Evolutionary conservation across 805 yeast species (phyloP).

Genomic region (Wickerhamiella parazyma): DNA sequence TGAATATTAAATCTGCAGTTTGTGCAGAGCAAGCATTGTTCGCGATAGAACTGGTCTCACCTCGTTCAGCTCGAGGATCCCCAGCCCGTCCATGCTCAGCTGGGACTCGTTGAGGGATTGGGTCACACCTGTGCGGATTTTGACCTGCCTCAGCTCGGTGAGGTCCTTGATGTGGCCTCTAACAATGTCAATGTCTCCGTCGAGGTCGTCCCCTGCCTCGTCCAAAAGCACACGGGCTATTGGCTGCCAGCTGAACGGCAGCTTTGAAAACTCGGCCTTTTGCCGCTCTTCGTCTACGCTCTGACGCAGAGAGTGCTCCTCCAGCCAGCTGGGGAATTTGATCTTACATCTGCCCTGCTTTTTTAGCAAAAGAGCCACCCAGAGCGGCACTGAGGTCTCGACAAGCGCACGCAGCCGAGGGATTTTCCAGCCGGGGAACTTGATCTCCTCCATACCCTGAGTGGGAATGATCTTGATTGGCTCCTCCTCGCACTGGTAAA

Average conservation of each 20-base stretch:
- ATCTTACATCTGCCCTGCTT: conserved; percentile 77
- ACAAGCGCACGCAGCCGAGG: conserved; percentile 56
- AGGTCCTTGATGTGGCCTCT: conserved; percentile 67
- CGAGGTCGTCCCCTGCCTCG: conserved; percentile 65
- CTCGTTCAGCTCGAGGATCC: conserved; percentile 77
- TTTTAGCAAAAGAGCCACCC: conserved; percentile 77
- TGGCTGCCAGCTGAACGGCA: conserved; percentile 89
- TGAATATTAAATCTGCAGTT: conserved; percentile 27
- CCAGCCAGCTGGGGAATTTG: conserved; percentile 78
- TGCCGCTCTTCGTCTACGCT: conserved; percentile 55
- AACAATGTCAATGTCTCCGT: conserved; percentile 57
- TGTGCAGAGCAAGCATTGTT: conserved; percentile 67
- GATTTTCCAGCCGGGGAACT: conserved; percentile 46
- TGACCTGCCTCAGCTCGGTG: conserved; percentile 67
- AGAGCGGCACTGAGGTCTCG: conserved; percentile 58
- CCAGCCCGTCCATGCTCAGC: conserved; percentile 68
- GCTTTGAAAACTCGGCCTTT: conserved; percentile 37
- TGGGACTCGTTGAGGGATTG: conserved; percentile 64
- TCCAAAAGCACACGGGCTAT: conserved; percentile 53
- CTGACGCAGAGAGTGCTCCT: conserved; percentile 36
- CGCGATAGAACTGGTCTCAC: conserved; percentile 66
- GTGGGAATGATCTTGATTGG: conserved; percentile 63
- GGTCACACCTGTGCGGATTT: conserved; percentile 65
- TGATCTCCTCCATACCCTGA: conserved; percentile 50
- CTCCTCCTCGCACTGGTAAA: conserved; percentile 75